A percentile compares a stretch with the other conserved stretches of the same genome.
phyloP scores from a whole-genome alignment of 805 yeast species.

The Limtongia smithiae region DNA sequence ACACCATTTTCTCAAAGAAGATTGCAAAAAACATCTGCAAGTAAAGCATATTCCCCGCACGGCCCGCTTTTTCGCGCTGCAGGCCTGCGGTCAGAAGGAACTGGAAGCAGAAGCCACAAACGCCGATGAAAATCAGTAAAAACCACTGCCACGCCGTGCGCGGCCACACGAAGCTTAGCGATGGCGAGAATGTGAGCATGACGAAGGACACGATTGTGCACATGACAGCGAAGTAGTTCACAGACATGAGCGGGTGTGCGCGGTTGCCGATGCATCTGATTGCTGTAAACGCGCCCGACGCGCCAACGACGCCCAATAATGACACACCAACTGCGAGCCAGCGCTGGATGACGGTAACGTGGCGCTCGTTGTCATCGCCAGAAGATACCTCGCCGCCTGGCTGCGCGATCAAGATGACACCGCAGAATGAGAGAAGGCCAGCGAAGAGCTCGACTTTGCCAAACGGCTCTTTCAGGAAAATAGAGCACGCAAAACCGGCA shows the following conservation, averaged over 20 bases:
- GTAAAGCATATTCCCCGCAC: slow-evolving; percentile 71
- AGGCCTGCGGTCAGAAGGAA: slow-evolving; percentile 75
- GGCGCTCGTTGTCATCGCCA: slow-evolving; percentile 32
- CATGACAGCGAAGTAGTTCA: slow-evolving; percentile 66
- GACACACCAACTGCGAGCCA: slow-evolving; percentile 63
- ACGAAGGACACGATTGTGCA: slow-evolving; percentile 53
- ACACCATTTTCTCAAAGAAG: slow-evolving; percentile 66
- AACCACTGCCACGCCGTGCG: slow-evolving; percentile 62
- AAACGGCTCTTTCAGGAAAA: slow-evolving; percentile 62
- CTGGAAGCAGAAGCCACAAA: slow-evolving; percentile 81
- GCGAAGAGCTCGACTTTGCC: slow-evolving; percentile 66
- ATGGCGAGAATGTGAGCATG: slow-evolving; percentile 55
- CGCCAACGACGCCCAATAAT: slow-evolving; percentile 64
- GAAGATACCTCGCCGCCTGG: slow-evolving; percentile 43
- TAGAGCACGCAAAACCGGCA: slow-evolving; percentile 70
- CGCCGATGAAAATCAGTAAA: slow-evolving; percentile 57
- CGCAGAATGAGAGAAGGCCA: slow-evolving; percentile 62
- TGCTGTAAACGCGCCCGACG: slow-evolving; percentile 63
- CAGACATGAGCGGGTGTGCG: slow-evolving; percentile 79
- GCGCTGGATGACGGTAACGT: slow-evolving; percentile 53
- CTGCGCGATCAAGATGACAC: slow-evolving; percentile 77
- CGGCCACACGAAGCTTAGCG: slow-evolving; percentile 59
- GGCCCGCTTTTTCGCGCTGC: slow-evolving; percentile 74
- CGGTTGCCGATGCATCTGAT: slow-evolving; percentile 70
- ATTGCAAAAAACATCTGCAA: slow-evolving; percentile 76